These are phyloP conservation scores for Marvania coccoides DNA, from an alignment of 139 green algal genomes.

Conservation along the genomic window DNA sequence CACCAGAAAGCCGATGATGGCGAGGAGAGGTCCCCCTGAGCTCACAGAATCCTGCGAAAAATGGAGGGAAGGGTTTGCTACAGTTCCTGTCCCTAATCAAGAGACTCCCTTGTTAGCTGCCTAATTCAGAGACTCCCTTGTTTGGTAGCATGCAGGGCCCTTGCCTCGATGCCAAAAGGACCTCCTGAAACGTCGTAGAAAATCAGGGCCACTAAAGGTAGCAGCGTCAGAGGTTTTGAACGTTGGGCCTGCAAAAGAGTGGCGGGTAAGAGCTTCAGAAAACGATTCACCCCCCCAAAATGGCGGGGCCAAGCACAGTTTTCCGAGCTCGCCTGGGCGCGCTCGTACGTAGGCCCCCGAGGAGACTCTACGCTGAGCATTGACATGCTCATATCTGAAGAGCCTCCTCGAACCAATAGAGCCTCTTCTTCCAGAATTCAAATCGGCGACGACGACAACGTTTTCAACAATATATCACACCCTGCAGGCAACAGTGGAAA, in stretches of 20 bases:
- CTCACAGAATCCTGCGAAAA: slow-evolving; percentile 69
- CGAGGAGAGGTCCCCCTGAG: slow-evolving; percentile 64
- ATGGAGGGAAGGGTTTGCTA: background rate
- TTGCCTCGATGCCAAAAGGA: slow-evolving; percentile 89
- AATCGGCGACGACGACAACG: too few species aligned
- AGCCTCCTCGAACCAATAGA: too few species aligned
- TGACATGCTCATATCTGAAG: too few species aligned
- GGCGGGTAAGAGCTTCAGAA: too few species aligned
- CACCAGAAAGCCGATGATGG: slow-evolving; percentile 75
- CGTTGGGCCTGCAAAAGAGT: slow-evolving; percentile 4
- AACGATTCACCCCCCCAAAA: too few species aligned
- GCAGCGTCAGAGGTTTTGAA: slow-evolving; percentile 62
- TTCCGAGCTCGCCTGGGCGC: too few species aligned
- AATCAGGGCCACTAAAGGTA: slow-evolving; percentile 87
- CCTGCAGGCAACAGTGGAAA: too few species aligned
- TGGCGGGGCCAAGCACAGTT: too few species aligned
- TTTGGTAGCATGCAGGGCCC: background rate
- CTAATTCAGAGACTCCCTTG: too few species aligned
- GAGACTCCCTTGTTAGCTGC: background rate
- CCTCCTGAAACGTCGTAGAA: slow-evolving; percentile 95
- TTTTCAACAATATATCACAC: too few species aligned
- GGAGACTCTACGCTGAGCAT: slow-evolving; percentile 3
- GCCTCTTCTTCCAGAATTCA: too few species aligned
- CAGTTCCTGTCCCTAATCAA: background rate
- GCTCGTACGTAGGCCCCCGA: too few species aligned